phyloP scores from a whole-genome alignment of 768 basidiomycete species.

The Tricholoma terreum region DNA sequence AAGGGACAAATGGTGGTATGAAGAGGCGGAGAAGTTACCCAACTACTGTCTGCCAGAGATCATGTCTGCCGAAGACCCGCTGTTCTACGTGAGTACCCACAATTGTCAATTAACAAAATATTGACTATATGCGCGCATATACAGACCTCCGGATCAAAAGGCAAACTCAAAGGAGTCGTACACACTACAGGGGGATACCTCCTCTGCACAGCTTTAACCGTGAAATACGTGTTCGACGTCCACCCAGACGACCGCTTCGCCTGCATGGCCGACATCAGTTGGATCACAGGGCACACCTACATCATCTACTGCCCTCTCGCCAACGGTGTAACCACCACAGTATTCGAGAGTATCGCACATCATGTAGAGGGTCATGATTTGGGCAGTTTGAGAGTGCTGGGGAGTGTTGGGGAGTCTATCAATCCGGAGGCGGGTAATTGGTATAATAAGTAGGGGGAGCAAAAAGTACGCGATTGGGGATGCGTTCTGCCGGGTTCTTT shows the following conservation, averaged over 20 bases:
- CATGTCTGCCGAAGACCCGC: conserved; percentile 91
- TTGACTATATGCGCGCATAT: conserved; percentile 3
- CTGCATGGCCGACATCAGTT: conserved; percentile 98
- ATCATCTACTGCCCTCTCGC: conserved; percentile 93
- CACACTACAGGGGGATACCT: conserved; percentile 89
- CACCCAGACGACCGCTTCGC: conserved; percentile 96
- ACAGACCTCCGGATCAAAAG: conserved; percentile 91
- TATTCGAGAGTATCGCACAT: conserved; percentile 92
- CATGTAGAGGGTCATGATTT: conserved; percentile 85
- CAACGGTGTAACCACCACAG: conserved; percentile 80
- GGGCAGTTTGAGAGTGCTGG: conserved; percentile 78
- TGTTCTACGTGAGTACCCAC: conserved; percentile 82
- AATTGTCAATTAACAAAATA: conserved; percentile 4
- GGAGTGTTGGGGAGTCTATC: conserved; percentile 96
- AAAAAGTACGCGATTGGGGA: conserved; percentile 90
- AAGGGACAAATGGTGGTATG: conserved; percentile 96
- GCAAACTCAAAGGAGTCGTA: conserved; percentile 96
- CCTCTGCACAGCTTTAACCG: conserved; percentile 85
- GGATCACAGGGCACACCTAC: conserved; percentile 98
- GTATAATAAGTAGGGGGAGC: conserved; percentile 94
- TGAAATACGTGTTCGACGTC: conserved; percentile 97
- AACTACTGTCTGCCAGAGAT: conserved; percentile 85
- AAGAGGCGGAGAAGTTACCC: conserved; percentile 80
- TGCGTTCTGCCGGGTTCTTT: conserved; percentile 66
- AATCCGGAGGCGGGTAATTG: conserved; percentile 99